phyloP scores from a whole-genome alignment of 768 basidiomycete genomes.

The Pleurotus salmoneostramineus region DNA sequence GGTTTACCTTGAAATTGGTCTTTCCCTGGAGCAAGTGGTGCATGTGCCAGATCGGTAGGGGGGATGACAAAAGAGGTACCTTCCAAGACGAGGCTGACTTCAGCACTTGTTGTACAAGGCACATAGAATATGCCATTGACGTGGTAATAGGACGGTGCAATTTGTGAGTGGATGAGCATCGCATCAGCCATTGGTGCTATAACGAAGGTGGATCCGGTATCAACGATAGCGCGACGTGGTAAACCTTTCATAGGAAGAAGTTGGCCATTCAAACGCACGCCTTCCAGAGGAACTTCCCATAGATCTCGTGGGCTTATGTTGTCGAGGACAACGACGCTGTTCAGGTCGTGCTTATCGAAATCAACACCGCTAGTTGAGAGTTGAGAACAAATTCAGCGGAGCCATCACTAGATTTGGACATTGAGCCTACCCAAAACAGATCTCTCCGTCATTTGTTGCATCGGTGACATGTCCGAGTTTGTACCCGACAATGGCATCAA shows the following conservation, averaged over 20 bases:
- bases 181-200: conserved; percentile 35
- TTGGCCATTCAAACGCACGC: conserved; percentile 44
- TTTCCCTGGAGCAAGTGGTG: conserved; percentile 22
- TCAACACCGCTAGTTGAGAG: conserved; percentile 42
- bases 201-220: conserved; percentile 40
- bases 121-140: conserved; percentile 47
- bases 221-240: conserved; percentile 57
- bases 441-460: conserved; percentile 49
- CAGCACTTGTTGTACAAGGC: conserved; percentile 57
- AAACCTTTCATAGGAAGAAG: conserved; percentile 37
- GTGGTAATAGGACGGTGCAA: conserved; percentile 50
- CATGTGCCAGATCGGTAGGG: conserved; percentile 51
- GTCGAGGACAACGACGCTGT: conserved; percentile 39
- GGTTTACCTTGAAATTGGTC: too few relatives aligned
- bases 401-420: background rate
- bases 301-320: conserved; percentile 53
- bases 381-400: background rate
- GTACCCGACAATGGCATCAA: conserved; percentile 51
- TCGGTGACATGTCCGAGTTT: conserved; percentile 62
- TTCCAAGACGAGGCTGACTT: conserved; percentile 53
- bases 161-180: conserved; percentile 45
- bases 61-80: conserved; percentile 53
- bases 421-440: conserved; percentile 48
- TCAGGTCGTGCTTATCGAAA: conserved; percentile 42
- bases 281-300: conserved; percentile 58